A percentile compares a stretch with the other conserved stretches of the same genome.
Evolutionary conservation across 331 rosid genomes (phyloP).

Genomic region (Pyracantha coccinea): DNA sequence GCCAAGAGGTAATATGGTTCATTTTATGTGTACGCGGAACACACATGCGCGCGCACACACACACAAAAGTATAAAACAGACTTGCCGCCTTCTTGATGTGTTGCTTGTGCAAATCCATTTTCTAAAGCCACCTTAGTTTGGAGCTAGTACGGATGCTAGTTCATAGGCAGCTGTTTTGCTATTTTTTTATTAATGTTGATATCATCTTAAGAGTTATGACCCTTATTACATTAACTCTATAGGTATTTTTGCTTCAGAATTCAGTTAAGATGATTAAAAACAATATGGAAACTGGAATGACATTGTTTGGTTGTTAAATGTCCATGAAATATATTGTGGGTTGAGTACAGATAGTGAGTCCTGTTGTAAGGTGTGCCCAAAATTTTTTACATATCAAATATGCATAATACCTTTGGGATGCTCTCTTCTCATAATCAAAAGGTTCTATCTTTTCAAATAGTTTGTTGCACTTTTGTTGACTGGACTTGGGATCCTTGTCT

Average conservation of each 20-base stretch:
- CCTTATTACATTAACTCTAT: background rate
- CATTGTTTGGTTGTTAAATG: background rate
- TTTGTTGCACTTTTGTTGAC: background rate
- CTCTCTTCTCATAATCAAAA: background rate
- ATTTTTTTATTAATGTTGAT: background rate
- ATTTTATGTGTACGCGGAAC: background rate
- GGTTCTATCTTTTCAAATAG: background rate
- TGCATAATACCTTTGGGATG: background rate
- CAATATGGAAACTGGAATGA: background rate
- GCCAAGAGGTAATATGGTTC: slow-evolving; percentile 49
- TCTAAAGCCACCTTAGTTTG: background rate
- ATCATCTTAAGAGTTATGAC: background rate
- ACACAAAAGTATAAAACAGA: background rate
- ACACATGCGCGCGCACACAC: background rate
- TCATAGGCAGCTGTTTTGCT: background rate
- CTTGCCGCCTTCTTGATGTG: background rate
- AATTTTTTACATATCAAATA: background rate
- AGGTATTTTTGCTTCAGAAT: background rate
- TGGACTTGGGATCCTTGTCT: background rate
- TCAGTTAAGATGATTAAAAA: background rate
- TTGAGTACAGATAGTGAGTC: background rate
- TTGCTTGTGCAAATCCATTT: background rate
- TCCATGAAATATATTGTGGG: background rate
- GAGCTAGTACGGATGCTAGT: background rate
- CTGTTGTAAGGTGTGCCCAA: background rate